These are phyloP conservation scores for Fusarium mexicanum DNA, from an alignment of 2,329 filamentous ascomycete genomes.

Conservation along the genomic window DNA sequence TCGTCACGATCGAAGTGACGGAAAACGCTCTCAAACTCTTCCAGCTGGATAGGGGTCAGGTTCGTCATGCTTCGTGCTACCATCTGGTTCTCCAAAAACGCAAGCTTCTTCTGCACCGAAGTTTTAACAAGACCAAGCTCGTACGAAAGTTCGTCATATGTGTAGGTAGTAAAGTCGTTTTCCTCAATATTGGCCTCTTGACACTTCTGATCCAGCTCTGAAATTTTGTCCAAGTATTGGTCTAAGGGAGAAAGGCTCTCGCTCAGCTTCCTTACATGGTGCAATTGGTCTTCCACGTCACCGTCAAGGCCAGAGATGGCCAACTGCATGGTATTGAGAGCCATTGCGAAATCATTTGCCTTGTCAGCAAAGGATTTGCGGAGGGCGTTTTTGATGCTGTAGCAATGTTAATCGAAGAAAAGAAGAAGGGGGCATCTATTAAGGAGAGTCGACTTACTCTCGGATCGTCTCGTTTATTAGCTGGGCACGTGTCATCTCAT, in stretches of 20 bases:
- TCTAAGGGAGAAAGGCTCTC: slow-evolving; percentile 90
- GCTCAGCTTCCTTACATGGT: slow-evolving; percentile 85
- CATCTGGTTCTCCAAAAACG: slow-evolving; percentile 98
- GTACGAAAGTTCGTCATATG: slow-evolving; percentile 94
- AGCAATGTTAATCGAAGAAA: slow-evolving; percentile 42
- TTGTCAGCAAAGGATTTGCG: slow-evolving; percentile 96
- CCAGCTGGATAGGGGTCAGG: slow-evolving; percentile 94
- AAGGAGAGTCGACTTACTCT: slow-evolving; percentile 68
- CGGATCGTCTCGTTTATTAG: slow-evolving; percentile 98
- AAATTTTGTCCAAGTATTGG: slow-evolving; percentile 88
- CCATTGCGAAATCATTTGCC: slow-evolving; percentile 96
- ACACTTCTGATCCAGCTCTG: slow-evolving; percentile 86
- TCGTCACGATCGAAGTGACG: slow-evolving; percentile 96
- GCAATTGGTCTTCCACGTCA: slow-evolving; percentile 92
- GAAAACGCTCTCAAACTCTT: slow-evolving; percentile 99
- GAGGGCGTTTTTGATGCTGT: slow-evolving; percentile 91
- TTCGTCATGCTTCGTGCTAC: slow-evolving; percentile 99
- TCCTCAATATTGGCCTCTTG: slow-evolving; percentile 98
- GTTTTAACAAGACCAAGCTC: slow-evolving; percentile 91
- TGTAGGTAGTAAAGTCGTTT: slow-evolving; percentile 99
- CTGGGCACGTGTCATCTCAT: slow-evolving; percentile 89
- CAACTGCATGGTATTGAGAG: slow-evolving; percentile 92
- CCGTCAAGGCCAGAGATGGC: slow-evolving; percentile 97
- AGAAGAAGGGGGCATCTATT: background rate
- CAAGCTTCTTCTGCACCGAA: slow-evolving; percentile 94